phyloP scores from a whole-genome alignment of 2,329 filamentous ascomycete genomes.

The Neofusicoccum sp. region DNA sequence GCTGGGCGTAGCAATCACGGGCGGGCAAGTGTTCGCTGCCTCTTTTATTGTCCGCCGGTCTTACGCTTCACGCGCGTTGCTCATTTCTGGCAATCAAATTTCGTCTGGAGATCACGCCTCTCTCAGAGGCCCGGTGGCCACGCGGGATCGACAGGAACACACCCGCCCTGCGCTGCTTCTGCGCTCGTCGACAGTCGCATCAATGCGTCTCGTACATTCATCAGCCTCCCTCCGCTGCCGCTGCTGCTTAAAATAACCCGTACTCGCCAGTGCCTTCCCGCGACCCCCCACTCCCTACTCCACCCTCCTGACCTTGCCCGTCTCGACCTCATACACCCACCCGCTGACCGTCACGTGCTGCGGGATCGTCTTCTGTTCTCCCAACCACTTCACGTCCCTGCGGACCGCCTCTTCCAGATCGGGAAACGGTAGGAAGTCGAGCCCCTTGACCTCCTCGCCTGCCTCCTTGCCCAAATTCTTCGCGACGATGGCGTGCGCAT shows the following conservation, averaged over 20 bases:
- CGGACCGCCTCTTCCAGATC: slow-evolving; percentile 63
- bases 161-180: not conserved
- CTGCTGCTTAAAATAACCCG: not conserved
- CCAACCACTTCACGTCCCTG: slow-evolving; percentile 65
- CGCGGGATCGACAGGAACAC: slow-evolving; percentile 6
- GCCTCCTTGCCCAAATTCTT: slow-evolving; percentile 58
- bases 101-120: slow-evolving; percentile 1
- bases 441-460: slow-evolving; percentile 41
- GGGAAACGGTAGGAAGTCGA: slow-evolving; percentile 66
- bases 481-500: slow-evolving; percentile 55
- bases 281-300: slow-evolving; percentile 24
- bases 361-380: slow-evolving; percentile 55
- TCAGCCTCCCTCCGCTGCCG: not conserved
- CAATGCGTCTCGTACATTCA: not conserved
- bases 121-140: too few relatives aligned
- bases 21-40: not conserved
- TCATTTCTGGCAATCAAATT: not conserved
- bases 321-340: slow-evolving; percentile 78
- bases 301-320: slow-evolving; percentile 58
- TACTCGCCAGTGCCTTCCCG: not conserved
- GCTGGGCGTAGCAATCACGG: not conserved
- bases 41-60: too few relatives aligned
- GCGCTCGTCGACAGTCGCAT: not conserved
- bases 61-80: not conserved
- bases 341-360: slow-evolving; percentile 63